phyloP scores from a whole-genome alignment of 2,329 filamentous ascomycete genomes.

The Colletotrichum simmondsii region DNA sequence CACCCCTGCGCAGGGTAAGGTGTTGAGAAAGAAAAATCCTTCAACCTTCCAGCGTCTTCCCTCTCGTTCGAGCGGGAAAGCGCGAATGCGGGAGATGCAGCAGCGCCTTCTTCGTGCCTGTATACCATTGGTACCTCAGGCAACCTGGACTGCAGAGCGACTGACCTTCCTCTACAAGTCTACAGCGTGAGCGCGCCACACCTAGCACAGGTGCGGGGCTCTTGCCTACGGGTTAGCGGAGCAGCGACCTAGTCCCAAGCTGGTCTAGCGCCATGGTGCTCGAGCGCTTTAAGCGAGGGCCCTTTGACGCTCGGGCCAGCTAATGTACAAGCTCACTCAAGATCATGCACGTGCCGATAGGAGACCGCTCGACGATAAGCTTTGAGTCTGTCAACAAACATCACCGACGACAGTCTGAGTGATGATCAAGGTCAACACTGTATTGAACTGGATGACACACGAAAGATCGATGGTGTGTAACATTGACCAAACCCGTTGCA shows the following conservation, averaged over 20 bases:
- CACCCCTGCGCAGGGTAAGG: not conserved
- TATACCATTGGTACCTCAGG: not conserved
- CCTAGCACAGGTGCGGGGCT: conserved; percentile 9
- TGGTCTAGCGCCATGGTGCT: not conserved
- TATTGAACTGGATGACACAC: not conserved
- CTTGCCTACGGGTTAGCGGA: not conserved
- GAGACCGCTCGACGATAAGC: not conserved
- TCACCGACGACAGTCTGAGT: not conserved
- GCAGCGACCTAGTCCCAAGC: not conserved
- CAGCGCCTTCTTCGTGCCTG: not conserved
- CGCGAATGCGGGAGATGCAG: not conserved
- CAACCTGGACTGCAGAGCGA: not conserved
- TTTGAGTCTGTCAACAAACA: not conserved
- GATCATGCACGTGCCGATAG: not conserved
- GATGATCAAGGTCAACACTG: not conserved
- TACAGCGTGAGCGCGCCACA: not conserved
- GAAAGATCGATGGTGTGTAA: not conserved
- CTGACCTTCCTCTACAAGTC: conserved; percentile 12
- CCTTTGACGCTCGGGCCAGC: not conserved
- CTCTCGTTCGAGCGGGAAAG: not conserved
- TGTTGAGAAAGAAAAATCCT: conserved; percentile 10
- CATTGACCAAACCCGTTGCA: conserved; percentile 7
- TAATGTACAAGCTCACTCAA: not conserved
- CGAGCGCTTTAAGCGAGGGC: not conserved
- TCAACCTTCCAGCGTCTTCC: conserved; percentile 31